These are phyloP conservation scores for Arthrobotrys conoides DNA, from an alignment of 2,329 filamentous ascomycete species.

Conservation along the genomic window DNA sequence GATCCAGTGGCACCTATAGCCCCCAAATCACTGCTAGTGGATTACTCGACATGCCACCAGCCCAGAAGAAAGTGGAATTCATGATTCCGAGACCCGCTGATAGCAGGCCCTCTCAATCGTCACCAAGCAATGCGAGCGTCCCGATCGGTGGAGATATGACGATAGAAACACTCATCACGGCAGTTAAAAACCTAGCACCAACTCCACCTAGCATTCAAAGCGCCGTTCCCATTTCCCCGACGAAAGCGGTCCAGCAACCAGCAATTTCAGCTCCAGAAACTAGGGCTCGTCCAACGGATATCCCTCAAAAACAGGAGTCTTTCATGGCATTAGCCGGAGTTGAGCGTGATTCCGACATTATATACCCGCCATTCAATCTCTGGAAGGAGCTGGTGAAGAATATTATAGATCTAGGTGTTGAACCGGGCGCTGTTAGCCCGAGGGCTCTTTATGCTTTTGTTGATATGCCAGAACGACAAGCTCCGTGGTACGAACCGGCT, in stretches of 20 bases:
- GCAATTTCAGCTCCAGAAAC: too few species aligned
- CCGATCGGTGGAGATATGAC: too few species aligned
- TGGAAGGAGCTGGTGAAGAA: slow-evolving; percentile 45
- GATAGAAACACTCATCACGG: too few species aligned
- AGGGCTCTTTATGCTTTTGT: not conserved
- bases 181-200: not conserved
- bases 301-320: not conserved
- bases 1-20: not conserved
- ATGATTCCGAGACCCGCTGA: too few species aligned
- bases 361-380: slow-evolving; percentile 45
- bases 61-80: not conserved
- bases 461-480: not conserved
- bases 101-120: too few species aligned
- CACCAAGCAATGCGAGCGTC: too few species aligned
- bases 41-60: not conserved
- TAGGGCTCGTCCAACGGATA: not conserved
- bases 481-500: slow-evolving; percentile 32
- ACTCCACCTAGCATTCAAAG: not conserved
- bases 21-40: not conserved
- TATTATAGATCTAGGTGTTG: slow-evolving; percentile 1
- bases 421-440: not conserved
- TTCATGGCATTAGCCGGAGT: slow-evolving; percentile 9
- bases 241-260: too few species aligned
- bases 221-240: too few species aligned
- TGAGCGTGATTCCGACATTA: slow-evolving; percentile 1